Evolutionary conservation across 208 protist genomes (phyloP).

Genomic region (Trypanosoma conorhini): DNA sequence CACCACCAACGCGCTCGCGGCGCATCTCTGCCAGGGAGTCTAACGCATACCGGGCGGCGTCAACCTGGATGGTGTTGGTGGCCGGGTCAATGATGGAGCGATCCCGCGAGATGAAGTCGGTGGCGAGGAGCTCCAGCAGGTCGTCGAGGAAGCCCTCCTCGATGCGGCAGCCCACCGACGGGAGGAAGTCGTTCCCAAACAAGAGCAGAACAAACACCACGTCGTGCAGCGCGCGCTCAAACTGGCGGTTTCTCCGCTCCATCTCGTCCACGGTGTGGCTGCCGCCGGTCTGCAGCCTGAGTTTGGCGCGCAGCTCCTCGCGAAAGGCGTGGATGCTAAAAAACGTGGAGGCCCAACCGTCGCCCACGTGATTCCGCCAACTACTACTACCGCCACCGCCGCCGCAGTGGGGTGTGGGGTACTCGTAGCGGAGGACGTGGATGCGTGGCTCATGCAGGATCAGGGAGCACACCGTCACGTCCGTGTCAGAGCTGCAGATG

Average conservation of each 20-base stretch:
- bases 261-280: slow-evolving; percentile 6
- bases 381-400: neutral
- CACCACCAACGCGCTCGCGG: slow-evolving; percentile 23
- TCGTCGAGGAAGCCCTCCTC: slow-evolving; percentile 93
- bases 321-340: slow-evolving; percentile 88
- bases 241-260: slow-evolving; percentile 21
- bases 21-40: slow-evolving; percentile 74
- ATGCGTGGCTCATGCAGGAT: slow-evolving; percentile 98
- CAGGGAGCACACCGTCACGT: slow-evolving; percentile 98
- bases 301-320: slow-evolving; percentile 50
- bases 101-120: slow-evolving; percentile 78
- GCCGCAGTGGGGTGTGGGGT: slow-evolving; percentile 37
- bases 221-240: slow-evolving; percentile 93
- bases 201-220: slow-evolving; percentile 98
- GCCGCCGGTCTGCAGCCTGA: slow-evolving; percentile 28
- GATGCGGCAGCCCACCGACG: slow-evolving; percentile 95
- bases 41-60: slow-evolving; percentile 75
- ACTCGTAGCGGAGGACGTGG: slow-evolving; percentile 96
- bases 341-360: slow-evolving; percentile 80
- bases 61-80: slow-evolving; percentile 80
- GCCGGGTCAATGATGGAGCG: slow-evolving; percentile 63
- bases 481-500: slow-evolving; percentile 99
- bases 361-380: slow-evolving; percentile 21
- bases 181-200: slow-evolving; percentile 99
- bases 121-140: slow-evolving; percentile 76